A percentile compares a stretch with the other conserved stretches of the same genome.
Conservation (phyloP, 2,329 filamentous ascomycete species). For the Meredithiella fracta region DNA sequence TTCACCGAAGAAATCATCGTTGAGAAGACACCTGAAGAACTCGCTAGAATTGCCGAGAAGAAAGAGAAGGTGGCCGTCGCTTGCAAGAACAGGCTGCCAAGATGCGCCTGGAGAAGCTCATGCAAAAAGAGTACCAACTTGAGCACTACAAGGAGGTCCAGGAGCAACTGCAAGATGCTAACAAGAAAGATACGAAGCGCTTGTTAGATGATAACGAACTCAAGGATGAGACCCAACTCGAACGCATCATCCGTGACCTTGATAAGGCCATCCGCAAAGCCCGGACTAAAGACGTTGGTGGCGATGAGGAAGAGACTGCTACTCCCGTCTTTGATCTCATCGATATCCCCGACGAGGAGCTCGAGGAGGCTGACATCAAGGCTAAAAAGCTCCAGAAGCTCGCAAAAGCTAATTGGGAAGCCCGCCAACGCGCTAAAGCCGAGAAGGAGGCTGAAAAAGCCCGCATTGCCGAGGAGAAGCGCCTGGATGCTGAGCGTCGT, state of each 20-base stretch:
- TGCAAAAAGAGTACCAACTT: constrained; percentile 88
- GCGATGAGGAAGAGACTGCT: constrained; percentile 62
- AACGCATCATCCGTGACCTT: constrained; percentile 71
- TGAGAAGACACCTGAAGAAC: constrained; percentile 87
- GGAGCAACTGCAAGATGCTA: constrained; percentile 50
- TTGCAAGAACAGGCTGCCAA: constrained; percentile 93
- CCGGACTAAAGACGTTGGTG: constrained; percentile 82
- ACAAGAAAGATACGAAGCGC: constrained; percentile 79
- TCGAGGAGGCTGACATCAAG: constrained; percentile 82
- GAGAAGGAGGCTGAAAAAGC: constrained; percentile 92
- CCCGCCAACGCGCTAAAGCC: constrained; percentile 78
- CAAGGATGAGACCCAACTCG: constrained; percentile 75
- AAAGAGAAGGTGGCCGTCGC: constrained; percentile 86
- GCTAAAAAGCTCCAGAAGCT: constrained; percentile 84
- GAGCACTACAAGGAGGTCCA: constrained; percentile 87
- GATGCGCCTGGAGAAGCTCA: constrained; percentile 87
- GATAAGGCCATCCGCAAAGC: constrained; percentile 82
- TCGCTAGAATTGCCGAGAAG: constrained; percentile 77
- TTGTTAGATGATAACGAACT: constrained; percentile 81
- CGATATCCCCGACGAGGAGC: constrained; percentile 75
- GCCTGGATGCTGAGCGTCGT: constrained; percentile 66
- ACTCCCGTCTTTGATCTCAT: constrained; percentile 74
- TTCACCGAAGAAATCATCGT: constrained; percentile 80
- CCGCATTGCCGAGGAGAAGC: constrained; percentile 64
- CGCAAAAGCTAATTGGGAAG: constrained; percentile 89